Base-by-base conservation (phyloP, 176 grass and related monocot genomes). In the Tillandsia leiboldiana region DNA sequence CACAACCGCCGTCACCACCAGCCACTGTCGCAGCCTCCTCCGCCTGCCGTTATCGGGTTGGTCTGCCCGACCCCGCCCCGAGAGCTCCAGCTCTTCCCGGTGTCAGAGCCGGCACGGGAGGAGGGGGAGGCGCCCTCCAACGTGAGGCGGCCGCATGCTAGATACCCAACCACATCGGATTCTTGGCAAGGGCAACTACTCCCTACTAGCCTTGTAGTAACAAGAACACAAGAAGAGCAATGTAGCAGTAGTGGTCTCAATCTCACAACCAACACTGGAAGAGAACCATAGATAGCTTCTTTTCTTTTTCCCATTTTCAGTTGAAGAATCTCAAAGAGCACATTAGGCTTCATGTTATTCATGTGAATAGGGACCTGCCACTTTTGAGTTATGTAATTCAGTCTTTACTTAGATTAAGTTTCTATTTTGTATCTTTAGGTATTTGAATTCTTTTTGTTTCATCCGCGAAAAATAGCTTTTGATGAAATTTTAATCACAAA, bases 1-100 rank as follows among this genome's bases (percentile, higher is more conserved):
- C 33, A 42, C 33, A 42, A 42, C 33, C 33, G 33, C 33, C 33
- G 7, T 42, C 33, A 42, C 33, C 65, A 51, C 1, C 8, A 73
- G 26, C 84, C 79, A 1, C 68, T 64, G 17, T 68, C 70, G 75
- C 79, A 63, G 57, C 79, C 51, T 42, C 79, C 51, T 42, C 76
- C 22, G 27, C 62, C 85, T 51, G 48, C 77, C 64, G 68, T 57
- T 69, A 65, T 69, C 53, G 48, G 48, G 65, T 70, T 69, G 56
- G 53, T 42, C 61, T 49, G 79, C 48, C 20, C 48, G 3, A 10
- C 63, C 12, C 79, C 47, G 0, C 79, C 86, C 53, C 79, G 57
- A 73, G 89, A 88, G 79, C 77, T 88, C n/a, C 89, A 92, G 76
- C 89, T 92, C 3, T 92, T 92, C 70, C 85, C 89, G 27, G 76